A percentile compares a stretch with the other conserved stretches of the same genome.
phyloP scores from a whole-genome alignment of 768 basidiomycete species.

The Pulveroboletus sp. region DNA sequence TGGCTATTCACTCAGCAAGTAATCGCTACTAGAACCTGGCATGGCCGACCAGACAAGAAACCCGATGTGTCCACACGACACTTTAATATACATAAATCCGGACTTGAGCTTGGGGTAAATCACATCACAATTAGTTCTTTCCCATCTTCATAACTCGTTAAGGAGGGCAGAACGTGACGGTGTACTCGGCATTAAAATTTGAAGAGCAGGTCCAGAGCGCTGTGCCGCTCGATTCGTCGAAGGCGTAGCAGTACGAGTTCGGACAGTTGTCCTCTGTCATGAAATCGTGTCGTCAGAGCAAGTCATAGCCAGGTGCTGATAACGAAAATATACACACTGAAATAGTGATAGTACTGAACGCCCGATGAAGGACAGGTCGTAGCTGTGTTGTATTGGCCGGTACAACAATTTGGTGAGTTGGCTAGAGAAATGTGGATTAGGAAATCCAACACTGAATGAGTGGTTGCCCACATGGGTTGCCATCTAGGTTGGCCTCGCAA shows the following conservation, averaged over 20 bases:
- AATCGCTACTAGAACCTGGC: too few species aligned
- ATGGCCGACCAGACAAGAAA: neutral
- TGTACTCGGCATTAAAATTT: conserved; percentile 36
- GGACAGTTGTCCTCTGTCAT: conserved; percentile 38
- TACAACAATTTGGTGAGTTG: conserved; percentile 64
- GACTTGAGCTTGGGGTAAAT: neutral
- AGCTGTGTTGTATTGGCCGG: conserved; percentile 47
- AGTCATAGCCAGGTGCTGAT: neutral
- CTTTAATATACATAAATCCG: neutral
- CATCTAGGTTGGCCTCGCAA: conserved; percentile 39
- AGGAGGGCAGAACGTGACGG: conserved; percentile 42
- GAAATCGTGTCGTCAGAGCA: neutral
- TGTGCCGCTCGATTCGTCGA: conserved; percentile 43
- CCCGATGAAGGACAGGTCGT: conserved; percentile 51
- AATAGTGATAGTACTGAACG: conserved; percentile 40
- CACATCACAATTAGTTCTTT: neutral
- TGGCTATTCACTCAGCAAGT: too few species aligned
- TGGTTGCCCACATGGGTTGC: conserved; percentile 25
- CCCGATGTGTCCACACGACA: neutral
- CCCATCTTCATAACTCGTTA: neutral
- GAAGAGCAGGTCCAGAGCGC: conserved; percentile 44
- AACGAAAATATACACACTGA: conserved; percentile 32
- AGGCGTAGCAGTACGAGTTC: conserved; percentile 48
- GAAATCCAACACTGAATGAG: neutral
- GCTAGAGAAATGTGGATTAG: conserved; percentile 25